These are phyloP conservation scores for Pneumocystis murina DNA, from an alignment of 1,139 yeast species.

Conservation along the genomic window DNA sequence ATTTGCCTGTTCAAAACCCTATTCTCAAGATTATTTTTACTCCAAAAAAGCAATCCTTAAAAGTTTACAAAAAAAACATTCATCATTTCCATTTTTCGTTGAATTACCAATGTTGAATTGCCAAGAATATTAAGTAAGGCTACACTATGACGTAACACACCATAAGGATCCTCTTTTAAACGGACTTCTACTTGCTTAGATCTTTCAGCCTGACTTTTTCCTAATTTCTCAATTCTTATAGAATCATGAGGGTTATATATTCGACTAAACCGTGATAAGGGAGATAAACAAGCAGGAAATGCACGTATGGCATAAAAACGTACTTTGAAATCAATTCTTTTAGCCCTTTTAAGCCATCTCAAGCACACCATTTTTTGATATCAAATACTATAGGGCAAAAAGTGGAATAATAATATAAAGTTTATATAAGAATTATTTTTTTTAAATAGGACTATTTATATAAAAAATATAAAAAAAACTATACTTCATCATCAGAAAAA, in stretches of 20 bases:
- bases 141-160: background rate
- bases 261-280: too few species aligned
- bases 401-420: background rate
- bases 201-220: background rate
- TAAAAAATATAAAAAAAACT: background rate
- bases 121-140: background rate
- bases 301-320: too few species aligned
- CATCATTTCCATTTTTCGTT: conserved; percentile 76
- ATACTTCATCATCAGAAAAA: background rate
- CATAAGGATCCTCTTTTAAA: background rate
- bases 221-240: background rate
- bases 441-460: background rate
- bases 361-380: too few species aligned
- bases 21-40: background rate
- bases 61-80: conserved; percentile 41
- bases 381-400: background rate
- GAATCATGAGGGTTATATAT: background rate
- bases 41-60: background rate
- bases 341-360: too few species aligned
- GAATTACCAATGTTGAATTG: conserved; percentile 65
- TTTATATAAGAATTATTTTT: background rate
- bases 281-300: too few species aligned
- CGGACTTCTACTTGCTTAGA: background rate
- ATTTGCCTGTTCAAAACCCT: conserved; percentile 84
- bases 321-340: too few species aligned